These are phyloP conservation scores for Colletotrichum musicola DNA, from an alignment of 2,329 filamentous ascomycete species.

Conservation along the genomic window DNA sequence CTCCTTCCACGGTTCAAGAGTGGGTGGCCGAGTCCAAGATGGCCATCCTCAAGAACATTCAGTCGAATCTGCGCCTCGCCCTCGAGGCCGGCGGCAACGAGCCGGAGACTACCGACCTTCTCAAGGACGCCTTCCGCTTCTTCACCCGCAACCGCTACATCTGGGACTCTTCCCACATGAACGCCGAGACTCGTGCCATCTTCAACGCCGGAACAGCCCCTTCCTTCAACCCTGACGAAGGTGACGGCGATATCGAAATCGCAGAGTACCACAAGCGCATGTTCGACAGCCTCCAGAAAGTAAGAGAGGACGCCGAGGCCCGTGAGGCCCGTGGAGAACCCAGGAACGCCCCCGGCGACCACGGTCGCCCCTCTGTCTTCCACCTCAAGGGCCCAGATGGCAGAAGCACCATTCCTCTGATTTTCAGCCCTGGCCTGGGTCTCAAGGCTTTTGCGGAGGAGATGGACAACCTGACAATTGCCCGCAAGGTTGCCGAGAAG, in stretches of 20 bases:
- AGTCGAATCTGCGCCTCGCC: background rate
- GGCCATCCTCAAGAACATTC: background rate
- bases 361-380: background rate
- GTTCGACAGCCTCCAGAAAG: background rate
- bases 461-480: background rate
- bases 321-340: background rate
- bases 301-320: background rate
- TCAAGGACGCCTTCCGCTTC: background rate
- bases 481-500: background rate
- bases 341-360: background rate
- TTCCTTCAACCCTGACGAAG: background rate
- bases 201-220: background rate
- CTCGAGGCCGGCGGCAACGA: background rate
- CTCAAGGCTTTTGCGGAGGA: background rate
- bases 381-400: background rate
- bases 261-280: background rate
- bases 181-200: constrained; percentile 6
- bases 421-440: background rate
- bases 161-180: constrained; percentile 7
- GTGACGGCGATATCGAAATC: background rate
- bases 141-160: constrained; percentile 16
- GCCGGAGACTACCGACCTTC: background rate
- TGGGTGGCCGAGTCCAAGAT: background rate
- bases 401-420: background rate
- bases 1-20: background rate